phyloP scores from a whole-genome alignment of 2,329 filamentous ascomycete species.

The Podosphaera xanthii region DNA sequence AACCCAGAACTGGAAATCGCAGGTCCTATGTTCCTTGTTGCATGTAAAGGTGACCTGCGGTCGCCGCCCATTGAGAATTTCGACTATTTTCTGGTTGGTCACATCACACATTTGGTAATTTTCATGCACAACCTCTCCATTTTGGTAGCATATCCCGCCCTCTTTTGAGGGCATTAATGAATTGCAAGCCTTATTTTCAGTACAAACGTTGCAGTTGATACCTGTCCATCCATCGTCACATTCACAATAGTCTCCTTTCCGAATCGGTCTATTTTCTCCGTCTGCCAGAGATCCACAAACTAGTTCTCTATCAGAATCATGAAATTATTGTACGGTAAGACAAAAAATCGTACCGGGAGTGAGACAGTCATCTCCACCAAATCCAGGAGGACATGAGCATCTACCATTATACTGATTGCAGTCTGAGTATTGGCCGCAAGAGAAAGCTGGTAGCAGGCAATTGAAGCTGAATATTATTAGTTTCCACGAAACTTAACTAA shows the following conservation, averaged over 20 bases:
- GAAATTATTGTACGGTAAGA: neutral
- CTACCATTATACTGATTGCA: conserved; percentile 83
- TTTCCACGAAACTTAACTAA: neutral
- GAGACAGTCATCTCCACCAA: conserved; percentile 83
- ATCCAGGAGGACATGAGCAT: conserved; percentile 78
- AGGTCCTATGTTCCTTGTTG: conserved; percentile 47
- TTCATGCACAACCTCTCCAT: conserved; percentile 73
- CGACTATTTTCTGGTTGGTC: conserved; percentile 81
- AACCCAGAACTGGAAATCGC: conserved; percentile 98
- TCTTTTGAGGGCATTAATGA: conserved; percentile 64
- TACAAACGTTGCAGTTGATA: conserved; percentile 96
- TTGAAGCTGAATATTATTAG: conserved; percentile 49
- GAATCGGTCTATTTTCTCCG: conserved; percentile 54
- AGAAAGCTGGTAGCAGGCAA: conserved; percentile 81
- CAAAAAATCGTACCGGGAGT: conserved; percentile 36
- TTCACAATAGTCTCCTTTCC: conserved; percentile 48
- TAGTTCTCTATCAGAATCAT: conserved; percentile 11
- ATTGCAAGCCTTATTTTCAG: conserved; percentile 61
- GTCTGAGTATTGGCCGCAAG: conserved; percentile 70
- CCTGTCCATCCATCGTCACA: conserved; percentile 89
- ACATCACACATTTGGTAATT: conserved; percentile 98
- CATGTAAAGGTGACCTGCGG: conserved; percentile 93
- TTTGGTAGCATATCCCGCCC: conserved; percentile 76
- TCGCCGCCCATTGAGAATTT: conserved; percentile 61
- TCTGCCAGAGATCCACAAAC: conserved; percentile 75